A percentile compares a stretch with the other conserved stretches of the same genome.
phyloP scores from a whole-genome alignment of 1,284 basidiomycete genomes.

The Pascua sp. region DNA sequence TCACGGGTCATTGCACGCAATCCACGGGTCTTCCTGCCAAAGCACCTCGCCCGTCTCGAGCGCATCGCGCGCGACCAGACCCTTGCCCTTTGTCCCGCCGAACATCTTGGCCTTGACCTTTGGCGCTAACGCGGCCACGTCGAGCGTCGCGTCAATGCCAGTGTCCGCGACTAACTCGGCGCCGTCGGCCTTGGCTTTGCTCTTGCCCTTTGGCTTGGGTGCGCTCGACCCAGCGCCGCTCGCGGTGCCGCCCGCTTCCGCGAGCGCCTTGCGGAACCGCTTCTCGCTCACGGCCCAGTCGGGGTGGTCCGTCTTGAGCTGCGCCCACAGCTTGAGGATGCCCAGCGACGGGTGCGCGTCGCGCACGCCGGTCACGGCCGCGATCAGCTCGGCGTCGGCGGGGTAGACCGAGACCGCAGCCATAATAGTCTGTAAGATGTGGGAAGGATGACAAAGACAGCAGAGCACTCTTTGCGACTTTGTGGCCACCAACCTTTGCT shows the following conservation, averaged over 20 bases:
- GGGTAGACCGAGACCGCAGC: slow-evolving; percentile 2
- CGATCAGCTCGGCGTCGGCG: slow-evolving; percentile 54
- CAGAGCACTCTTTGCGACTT: too few relatives aligned
- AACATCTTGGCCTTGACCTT: slow-evolving; percentile 70
- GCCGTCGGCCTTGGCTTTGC: slow-evolving; percentile 19
- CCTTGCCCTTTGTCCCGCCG: slow-evolving; percentile 71
- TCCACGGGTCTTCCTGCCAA: slow-evolving; percentile 67
- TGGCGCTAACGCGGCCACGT: slow-evolving; percentile 60
- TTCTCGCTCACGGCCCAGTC: slow-evolving; percentile 77
- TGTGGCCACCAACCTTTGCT: too few relatives aligned
- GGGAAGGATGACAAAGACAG: too few relatives aligned
- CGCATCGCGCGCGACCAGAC: slow-evolving; percentile 65
- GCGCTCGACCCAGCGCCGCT: slow-evolving; percentile 6
- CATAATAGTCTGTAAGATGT: background rate
- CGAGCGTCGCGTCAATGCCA: slow-evolving; percentile 62
- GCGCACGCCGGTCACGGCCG: slow-evolving; percentile 51
- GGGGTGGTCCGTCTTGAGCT: slow-evolving; percentile 60
- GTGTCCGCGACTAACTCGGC: slow-evolving; percentile 58
- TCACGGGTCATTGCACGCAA: slow-evolving; percentile 44
- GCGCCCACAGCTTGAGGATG: slow-evolving; percentile 64
- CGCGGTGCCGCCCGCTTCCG: slow-evolving; percentile 6
- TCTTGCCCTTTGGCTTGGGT: slow-evolving; percentile 21
- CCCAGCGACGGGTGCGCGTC: slow-evolving; percentile 63
- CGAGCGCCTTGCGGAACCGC: slow-evolving; percentile 63
- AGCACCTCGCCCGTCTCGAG: slow-evolving; percentile 68